Percentiles rank a stretch among this genome's conserved stretches.
Evolutionary conservation across 768 basidiomycete species (phyloP).

Genomic region (Trametes meyenii): DNA sequence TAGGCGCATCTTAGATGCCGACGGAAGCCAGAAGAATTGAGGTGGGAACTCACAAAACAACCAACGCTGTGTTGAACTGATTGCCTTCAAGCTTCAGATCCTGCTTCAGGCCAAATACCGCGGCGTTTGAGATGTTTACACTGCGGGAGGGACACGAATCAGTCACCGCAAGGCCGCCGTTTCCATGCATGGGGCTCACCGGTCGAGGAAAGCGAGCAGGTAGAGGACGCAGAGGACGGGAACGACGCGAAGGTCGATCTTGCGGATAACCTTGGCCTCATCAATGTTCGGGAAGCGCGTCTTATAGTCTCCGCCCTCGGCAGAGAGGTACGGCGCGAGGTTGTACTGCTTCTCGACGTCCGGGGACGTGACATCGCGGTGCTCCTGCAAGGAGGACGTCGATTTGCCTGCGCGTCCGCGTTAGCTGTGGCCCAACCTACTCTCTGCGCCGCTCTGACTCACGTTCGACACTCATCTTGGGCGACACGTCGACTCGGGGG

Average conservation of each 20-base stretch:
- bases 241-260: conserved; percentile 41
- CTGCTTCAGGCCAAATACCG: conserved; percentile 34
- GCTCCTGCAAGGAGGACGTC: conserved; percentile 7
- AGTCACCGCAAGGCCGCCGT: background rate
- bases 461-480: conserved; percentile 11
- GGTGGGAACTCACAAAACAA: conserved; percentile 35
- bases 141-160: conserved; percentile 9
- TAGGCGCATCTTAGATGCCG: conserved; percentile 1
- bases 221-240: conserved; percentile 47
- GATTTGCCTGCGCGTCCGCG: conserved; percentile 4
- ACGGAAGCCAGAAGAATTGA: background rate
- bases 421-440: background rate
- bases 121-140: conserved; percentile 38
- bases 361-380: conserved; percentile 2
- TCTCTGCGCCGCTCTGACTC: background rate
- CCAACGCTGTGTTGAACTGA: conserved; percentile 36
- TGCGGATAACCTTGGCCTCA: conserved; percentile 36
- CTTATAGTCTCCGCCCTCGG: conserved; percentile 24
- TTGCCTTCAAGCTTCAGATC: conserved; percentile 33
- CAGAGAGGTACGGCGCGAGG: conserved; percentile 12
- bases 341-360: conserved; percentile 24
- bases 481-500: background rate
- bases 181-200: conserved; percentile 19
- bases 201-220: conserved; percentile 46
- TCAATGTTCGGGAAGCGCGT: conserved; percentile 29